phyloP scores from a whole-genome alignment of 2,329 filamentous ascomycete species.

The Fusarium oligoseptatum region DNA sequence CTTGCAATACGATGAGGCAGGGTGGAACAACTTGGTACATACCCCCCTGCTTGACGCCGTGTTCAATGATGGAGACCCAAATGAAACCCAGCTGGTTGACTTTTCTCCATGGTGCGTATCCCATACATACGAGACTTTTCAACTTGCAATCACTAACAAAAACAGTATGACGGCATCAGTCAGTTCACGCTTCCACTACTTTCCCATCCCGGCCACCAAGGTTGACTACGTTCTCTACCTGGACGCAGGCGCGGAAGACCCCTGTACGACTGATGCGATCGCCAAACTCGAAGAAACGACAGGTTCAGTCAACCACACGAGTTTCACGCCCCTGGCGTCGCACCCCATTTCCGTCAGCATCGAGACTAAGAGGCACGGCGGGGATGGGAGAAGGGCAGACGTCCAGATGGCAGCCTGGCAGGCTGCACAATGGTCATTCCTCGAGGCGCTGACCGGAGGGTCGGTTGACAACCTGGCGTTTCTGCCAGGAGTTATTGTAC shows the following conservation, averaged over 20 bases:
- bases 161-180: slow-evolving; percentile 14
- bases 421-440: slow-evolving; percentile 12
- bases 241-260: not conserved
- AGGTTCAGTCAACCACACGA: slow-evolving; percentile 14
- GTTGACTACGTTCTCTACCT: slow-evolving; percentile 21
- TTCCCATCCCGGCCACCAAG: not conserved
- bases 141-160: not conserved
- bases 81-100: not conserved
- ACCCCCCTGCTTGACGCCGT: slow-evolving; percentile 9
- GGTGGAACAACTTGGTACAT: slow-evolving; percentile 25
- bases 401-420: slow-evolving; percentile 20
- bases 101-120: slow-evolving; percentile 15
- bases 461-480: not conserved
- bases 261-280: not conserved
- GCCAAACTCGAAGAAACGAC: not conserved
- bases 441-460: not conserved
- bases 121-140: not conserved
- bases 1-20: slow-evolving; percentile 11
- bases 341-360: slow-evolving; percentile 15
- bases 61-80: not conserved
- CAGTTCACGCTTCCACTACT: not conserved
- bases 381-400: not conserved
- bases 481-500: slow-evolving; percentile 15
- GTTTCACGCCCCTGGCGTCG: slow-evolving; percentile 5
- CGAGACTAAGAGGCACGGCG: slow-evolving; percentile 16